Evolutionary conservation across 2,329 filamentous ascomycete species (phyloP), one percentile per base, ranked within the genome.

Genomic region (Microsporum ferrugineum): DNA sequence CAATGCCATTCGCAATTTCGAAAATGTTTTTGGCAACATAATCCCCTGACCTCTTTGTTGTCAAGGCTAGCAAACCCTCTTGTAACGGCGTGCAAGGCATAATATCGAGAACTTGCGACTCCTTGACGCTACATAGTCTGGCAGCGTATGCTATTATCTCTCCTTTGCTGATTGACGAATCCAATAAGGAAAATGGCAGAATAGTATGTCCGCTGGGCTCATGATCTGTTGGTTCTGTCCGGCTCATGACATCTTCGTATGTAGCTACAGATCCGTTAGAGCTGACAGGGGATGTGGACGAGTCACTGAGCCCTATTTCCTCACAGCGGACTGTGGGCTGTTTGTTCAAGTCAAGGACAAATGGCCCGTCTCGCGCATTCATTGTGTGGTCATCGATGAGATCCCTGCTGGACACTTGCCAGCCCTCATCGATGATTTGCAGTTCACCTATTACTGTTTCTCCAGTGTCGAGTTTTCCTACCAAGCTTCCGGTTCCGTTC

Each of bases 51-150:
- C 71, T 65, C 58, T 70, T 71, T 34, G 67, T 67, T 0, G 71
- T 72, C 12, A 75, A 66, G 0, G 73, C 72, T 41, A 76, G 60
- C 1, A 77, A 67, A 2, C 72, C 74, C 64, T 75, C 73, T 61
- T 77, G 75, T 0, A 77, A 65, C 3, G 74, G 66, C 5, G 71
- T 76, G 6, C 69, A 72, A 0, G 74, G 73, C 60, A 74, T 74
- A 0, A 70, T 66, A 61, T 77, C 73, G 4, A 47, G n/a, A 27
- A 59, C 31, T 27, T 59, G 39, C 8, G 39, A 45, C 2, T 59
- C 57, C 27, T 45, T 45, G 7, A 59, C 57, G 17, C 49, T 27
- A 41, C 57, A 59, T 14, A 65, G 61, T 2, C 39, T 36, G 8
- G 55, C 34, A 14, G 36, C 55, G 27, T 39, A 43, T 8, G 39